Evolutionary conservation across 2,329 filamentous ascomycete species (phyloP).

Genomic region (Ophiognomonia clavigignenti-juglandacearum): DNA sequence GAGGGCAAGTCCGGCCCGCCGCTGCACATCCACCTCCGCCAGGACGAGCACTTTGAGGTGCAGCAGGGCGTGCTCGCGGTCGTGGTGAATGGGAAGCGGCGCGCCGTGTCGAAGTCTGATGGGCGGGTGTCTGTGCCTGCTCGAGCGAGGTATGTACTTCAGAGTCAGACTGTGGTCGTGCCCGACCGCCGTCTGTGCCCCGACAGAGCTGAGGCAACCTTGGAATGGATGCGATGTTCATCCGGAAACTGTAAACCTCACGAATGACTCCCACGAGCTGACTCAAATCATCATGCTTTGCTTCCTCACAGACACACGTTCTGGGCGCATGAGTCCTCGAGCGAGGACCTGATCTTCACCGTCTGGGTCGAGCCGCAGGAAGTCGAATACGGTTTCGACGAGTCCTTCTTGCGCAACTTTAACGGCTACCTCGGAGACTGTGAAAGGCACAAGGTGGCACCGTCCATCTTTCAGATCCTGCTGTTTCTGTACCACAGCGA

Average conservation of each 20-base stretch:
- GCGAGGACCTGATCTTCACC: constrained; percentile 10
- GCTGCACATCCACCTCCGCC: constrained; percentile 12
- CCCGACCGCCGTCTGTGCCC: too few species aligned
- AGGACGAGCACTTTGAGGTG: constrained; percentile 12
- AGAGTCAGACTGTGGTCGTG: too few species aligned
- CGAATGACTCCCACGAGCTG: too few species aligned
- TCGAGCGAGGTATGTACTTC: constrained; percentile 3
- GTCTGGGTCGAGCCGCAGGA: constrained; percentile 12
- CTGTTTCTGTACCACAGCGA: constrained; percentile 8
- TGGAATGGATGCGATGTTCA: too few species aligned
- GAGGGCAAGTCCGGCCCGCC: constrained; percentile 10
- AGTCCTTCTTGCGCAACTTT: constrained; percentile 12
- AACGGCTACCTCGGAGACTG: constrained; percentile 7
- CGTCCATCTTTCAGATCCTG: constrained; percentile 12
- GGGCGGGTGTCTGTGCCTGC: not conserved
- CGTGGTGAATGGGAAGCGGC: constrained; percentile 4
- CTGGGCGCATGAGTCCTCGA: constrained; percentile 3
- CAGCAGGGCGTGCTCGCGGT: constrained; percentile 9
- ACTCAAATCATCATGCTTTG: too few species aligned
- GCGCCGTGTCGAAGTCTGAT: constrained; percentile 3
- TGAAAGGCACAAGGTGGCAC: not conserved
- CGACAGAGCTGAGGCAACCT: too few species aligned
- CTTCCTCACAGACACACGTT: not conserved
- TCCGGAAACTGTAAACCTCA: too few species aligned
- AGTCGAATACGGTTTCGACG: constrained; percentile 12